These are phyloP conservation scores for Exsudoporus floridanus DNA, from an alignment of 1,284 basidiomycete species.

Conservation along the genomic window DNA sequence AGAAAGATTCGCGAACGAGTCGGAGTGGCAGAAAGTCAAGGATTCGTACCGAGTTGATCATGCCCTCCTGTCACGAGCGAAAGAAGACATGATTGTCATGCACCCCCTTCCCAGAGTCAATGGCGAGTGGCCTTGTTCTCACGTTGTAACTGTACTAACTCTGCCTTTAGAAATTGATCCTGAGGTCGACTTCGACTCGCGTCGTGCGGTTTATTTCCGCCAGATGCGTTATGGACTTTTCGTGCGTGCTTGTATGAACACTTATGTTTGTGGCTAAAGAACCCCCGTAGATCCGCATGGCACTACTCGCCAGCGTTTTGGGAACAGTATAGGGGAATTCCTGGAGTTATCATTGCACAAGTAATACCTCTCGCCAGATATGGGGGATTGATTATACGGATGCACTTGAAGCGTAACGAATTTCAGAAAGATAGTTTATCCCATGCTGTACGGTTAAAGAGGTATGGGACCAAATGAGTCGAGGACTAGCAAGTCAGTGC, in stretches of 20 bases:
- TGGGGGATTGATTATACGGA: no score
- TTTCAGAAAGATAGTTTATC: no score
- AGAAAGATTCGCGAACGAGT: slow-evolving; percentile 84
- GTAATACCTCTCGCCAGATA: neutral
- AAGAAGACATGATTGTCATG: slow-evolving; percentile 98
- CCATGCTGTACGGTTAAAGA: no score
- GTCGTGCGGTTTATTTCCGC: slow-evolving; percentile 95
- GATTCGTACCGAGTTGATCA: slow-evolving; percentile 94
- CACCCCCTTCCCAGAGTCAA: slow-evolving; percentile 95
- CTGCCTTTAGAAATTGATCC: slow-evolving; percentile 85
- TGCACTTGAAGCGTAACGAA: no score
- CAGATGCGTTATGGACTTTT: slow-evolving; percentile 99
- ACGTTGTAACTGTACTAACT: slow-evolving; percentile 1
- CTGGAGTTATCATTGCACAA: neutral
- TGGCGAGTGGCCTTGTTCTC: slow-evolving; percentile 46
- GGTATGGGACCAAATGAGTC: no score
- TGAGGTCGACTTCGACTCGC: slow-evolving; percentile 95
- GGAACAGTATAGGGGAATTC: slow-evolving; percentile 31
- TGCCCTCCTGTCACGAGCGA: slow-evolving; percentile 86
- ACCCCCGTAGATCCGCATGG: slow-evolving; percentile 67
- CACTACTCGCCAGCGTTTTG: slow-evolving; percentile 69
- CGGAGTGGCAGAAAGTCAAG: slow-evolving; percentile 90
- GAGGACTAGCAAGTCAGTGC: no score
- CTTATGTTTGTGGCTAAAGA: neutral
- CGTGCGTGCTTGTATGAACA: slow-evolving; percentile 52